phyloP scores from a whole-genome alignment of 1,284 basidiomycete genomes.

The Neonothopanus nambi region DNA sequence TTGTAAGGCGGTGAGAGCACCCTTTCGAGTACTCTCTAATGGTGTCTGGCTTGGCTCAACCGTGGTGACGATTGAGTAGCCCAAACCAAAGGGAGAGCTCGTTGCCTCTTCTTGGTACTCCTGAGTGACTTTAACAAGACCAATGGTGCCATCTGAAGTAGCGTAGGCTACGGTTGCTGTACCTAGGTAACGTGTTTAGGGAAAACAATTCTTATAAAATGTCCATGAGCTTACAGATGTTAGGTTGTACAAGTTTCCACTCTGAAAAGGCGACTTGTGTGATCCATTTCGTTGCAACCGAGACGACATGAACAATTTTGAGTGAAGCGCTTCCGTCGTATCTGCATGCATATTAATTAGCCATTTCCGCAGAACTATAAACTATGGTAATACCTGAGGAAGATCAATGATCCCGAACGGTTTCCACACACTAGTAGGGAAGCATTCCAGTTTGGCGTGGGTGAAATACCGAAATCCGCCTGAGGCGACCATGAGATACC shows the following conservation, averaged over 20 bases:
- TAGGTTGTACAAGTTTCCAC: constrained; percentile 14
- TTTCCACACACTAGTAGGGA: constrained; percentile 71
- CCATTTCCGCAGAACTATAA: background rate
- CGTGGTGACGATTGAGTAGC: constrained; percentile 34
- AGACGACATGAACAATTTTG: constrained; percentile 14
- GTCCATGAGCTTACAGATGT: background rate
- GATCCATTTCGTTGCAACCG: constrained; percentile 17
- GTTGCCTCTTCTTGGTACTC: constrained; percentile 30
- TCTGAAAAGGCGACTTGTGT: constrained; percentile 18
- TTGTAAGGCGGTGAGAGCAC: constrained; percentile 48
- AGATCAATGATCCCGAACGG: constrained; percentile 58
- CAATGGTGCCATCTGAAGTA: constrained; percentile 57
- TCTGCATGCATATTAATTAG: background rate
- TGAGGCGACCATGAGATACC: constrained; percentile 69
- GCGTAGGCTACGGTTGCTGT: constrained; percentile 58
- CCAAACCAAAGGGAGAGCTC: constrained; percentile 28
- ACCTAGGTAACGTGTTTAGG: constrained; percentile 36
- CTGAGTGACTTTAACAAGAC: constrained; percentile 55
- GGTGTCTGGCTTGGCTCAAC: constrained; percentile 30
- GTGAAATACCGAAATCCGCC: constrained; percentile 53
- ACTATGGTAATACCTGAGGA: constrained; percentile 49
- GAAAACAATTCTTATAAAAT: background rate
- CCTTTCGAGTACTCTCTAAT: constrained; percentile 40
- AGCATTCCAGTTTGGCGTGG: constrained; percentile 63
- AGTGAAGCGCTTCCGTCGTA: constrained; percentile 9